phyloP scores from a whole-genome alignment of 2,329 filamentous ascomycete genomes.

The Fusarium keratoplasticum region DNA sequence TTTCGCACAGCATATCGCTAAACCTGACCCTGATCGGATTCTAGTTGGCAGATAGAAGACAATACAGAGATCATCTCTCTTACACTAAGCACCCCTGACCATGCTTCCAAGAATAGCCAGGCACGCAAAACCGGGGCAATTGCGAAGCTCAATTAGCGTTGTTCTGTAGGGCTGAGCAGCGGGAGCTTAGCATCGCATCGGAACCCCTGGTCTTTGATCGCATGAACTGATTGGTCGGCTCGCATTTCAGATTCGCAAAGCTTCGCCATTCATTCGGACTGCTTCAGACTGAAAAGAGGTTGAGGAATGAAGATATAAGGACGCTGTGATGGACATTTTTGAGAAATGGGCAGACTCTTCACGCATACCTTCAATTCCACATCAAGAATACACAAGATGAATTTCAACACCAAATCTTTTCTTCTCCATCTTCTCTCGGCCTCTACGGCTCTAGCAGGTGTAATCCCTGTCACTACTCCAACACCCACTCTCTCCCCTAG shows the following conservation, averaged over 20 bases:
- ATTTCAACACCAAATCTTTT: slow-evolving; percentile 17
- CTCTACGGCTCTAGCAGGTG: neutral
- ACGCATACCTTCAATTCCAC: neutral
- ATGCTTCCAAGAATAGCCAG: neutral
- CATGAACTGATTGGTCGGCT: slow-evolving; percentile 23
- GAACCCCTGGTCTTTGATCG: neutral
- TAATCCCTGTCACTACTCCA: slow-evolving; percentile 16
- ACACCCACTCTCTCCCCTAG: slow-evolving; percentile 6
- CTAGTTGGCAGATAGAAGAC: neutral
- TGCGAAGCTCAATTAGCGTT: neutral
- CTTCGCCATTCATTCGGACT: slow-evolving; percentile 17
- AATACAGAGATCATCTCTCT: neutral
- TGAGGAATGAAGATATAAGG: neutral
- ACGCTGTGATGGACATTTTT: neutral
- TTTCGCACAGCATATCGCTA: neutral
- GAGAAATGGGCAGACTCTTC: neutral
- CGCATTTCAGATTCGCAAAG: slow-evolving; percentile 29
- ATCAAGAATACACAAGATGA: slow-evolving; percentile 17
- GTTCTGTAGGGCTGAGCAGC: slow-evolving; percentile 20
- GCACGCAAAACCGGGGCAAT: neutral
- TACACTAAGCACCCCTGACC: neutral
- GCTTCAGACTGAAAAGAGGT: slow-evolving; percentile 13
- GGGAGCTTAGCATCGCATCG: neutral
- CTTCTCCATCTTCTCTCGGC: slow-evolving; percentile 30
- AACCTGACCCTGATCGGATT: neutral